These are phyloP conservation scores for Sicyos baderoa DNA, from an alignment of 306 rosid species.

Conservation along the genomic window DNA sequence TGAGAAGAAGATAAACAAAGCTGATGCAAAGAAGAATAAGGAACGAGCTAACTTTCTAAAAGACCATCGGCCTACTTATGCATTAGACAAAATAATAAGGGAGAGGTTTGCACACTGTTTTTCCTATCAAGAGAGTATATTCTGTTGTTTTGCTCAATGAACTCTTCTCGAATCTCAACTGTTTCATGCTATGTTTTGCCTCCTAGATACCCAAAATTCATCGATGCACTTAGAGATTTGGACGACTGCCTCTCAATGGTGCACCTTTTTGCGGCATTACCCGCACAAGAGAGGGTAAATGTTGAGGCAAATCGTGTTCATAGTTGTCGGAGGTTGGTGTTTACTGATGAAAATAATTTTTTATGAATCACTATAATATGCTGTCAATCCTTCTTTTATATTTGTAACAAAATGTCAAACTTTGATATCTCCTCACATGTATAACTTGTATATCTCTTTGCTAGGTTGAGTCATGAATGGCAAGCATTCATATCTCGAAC, in stretches of 20 bases:
- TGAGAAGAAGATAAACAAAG: slow-evolving; percentile 77
- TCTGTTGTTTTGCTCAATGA: neutral
- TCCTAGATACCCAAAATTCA: slow-evolving; percentile 71
- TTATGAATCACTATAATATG: neutral
- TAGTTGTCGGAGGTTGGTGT: slow-evolving; percentile 60
- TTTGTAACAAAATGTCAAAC: neutral
- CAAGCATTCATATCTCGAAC: slow-evolving; percentile 70
- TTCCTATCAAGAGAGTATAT: neutral
- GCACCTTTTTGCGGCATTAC: slow-evolving; percentile 87
- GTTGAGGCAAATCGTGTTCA: slow-evolving; percentile 61
- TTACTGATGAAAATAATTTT: neutral
- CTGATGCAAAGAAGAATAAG: slow-evolving; percentile 65
- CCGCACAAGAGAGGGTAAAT: slow-evolving; percentile 57
- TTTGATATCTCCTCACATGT: neutral
- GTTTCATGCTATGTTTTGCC: slow-evolving; percentile 14
- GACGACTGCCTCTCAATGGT: slow-evolving; percentile 89
- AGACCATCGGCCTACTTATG: slow-evolving; percentile 46
- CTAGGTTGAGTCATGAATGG: slow-evolving; percentile 93
- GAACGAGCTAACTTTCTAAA: slow-evolving; percentile 58
- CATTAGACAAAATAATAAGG: slow-evolving; percentile 50
- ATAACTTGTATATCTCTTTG: neutral
- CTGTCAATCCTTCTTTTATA: neutral
- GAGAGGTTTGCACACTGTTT: slow-evolving; percentile 50
- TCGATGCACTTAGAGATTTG: slow-evolving; percentile 85
- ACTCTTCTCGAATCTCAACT: slow-evolving; percentile 10